Conservation (phyloP, 345 rosid species). For the Euphorbia lathyris region DNA sequence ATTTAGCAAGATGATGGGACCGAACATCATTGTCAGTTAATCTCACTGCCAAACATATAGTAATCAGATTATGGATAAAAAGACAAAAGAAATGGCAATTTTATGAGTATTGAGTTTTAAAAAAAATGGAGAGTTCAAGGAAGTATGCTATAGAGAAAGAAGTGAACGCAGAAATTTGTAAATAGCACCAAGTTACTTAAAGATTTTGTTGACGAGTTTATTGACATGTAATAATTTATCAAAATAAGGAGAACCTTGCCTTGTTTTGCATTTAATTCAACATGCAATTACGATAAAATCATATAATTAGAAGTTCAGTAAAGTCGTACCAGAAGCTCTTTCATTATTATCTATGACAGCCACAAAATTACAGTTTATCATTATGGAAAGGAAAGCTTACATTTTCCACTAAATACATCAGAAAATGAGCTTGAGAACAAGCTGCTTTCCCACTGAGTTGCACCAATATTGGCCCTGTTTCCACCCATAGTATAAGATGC, state of each 20-base stretch:
- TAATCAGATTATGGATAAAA: slow-evolving; percentile 2
- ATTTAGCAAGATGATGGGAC: slow-evolving; percentile 36
- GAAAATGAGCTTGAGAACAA: slow-evolving; percentile 96
- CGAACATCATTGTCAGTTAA: slow-evolving; percentile 43
- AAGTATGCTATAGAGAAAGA: background rate
- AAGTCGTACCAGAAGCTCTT: background rate
- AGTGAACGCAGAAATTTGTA: background rate
- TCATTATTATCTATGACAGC: slow-evolving; percentile 3
- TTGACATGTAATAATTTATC: background rate
- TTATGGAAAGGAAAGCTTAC: slow-evolving; percentile 37
- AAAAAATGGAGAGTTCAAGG: background rate
- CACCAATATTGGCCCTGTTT: slow-evolving; percentile 29
- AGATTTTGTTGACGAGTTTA: background rate
- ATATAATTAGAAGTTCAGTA: background rate
- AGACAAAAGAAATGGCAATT: background rate
- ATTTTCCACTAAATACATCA: slow-evolving; percentile 63
- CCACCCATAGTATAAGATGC: slow-evolving; percentile 31
- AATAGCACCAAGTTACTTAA: background rate
- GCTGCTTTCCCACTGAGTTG: slow-evolving; percentile 72
- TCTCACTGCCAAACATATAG: slow-evolving; percentile 43
- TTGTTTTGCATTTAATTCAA: background rate
- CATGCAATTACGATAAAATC: background rate
- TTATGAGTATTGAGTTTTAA: background rate
- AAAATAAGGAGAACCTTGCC: background rate
- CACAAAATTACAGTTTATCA: background rate